Evolutionary conservation across 306 rosid genomes (phyloP), one percentile per base, ranked within the genome.

Genomic region (Quercus variabilis): DNA sequence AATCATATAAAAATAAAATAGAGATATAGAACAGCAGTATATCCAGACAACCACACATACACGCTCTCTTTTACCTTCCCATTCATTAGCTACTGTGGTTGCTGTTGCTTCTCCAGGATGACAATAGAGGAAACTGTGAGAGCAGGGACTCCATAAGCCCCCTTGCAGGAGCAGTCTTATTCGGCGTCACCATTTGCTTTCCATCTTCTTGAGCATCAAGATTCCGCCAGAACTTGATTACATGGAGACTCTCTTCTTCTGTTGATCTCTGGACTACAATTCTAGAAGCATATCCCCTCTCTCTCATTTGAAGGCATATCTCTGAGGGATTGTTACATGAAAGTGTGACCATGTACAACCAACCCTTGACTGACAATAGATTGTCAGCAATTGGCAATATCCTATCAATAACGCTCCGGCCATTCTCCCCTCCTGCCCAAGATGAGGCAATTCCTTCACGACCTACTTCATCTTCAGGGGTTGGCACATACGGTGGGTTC

Each of bases 351-450:
- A 93, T 65, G 88, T 96, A 96, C 79, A 96, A 71, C 98, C 98
- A 96, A 41, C 99, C 99, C 55, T 88, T 93, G 19, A 89, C 87
- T 0, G 99, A 96, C 83, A 96, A 77, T 55, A 96, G 97, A 62
- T 12, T 46, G 74, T 91, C 97, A 15, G 92, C 94, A 82, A 91
- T 79, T 0, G 92, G 96, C 87, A 92, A 81, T 55, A 96, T 93
- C 85, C 82, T 82, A 74, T 96, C 97, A 5, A 96, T 96, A 46
- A 96, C 94, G 4, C 78, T 81, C 54, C 98, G 92, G 6, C 99
- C 99, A 49, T 91, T 91, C 85, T 90, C 97, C 56, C 99, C 99
- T 4, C 99, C 99, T 2, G 98, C 99, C 98, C 98, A 96, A 76
- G 99, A 85, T 52, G 97, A 77, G 23, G 89, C 80, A 33, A 96